phyloP scores from a whole-genome alignment of 306 rosid genomes.

The Lotus japonicus region DNA sequence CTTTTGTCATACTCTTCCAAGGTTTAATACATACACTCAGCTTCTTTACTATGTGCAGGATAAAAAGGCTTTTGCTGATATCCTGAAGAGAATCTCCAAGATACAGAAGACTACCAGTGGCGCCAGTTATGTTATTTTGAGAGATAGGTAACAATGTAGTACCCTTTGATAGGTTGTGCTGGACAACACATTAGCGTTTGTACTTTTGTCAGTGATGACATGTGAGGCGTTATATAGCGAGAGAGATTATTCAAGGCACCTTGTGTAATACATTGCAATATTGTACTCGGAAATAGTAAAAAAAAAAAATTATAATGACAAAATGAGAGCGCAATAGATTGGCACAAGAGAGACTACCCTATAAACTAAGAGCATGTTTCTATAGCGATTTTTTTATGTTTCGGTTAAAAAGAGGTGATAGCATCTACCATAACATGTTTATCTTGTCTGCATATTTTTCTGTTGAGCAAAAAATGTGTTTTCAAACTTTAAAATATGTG shows the following conservation, averaged over 20 bases:
- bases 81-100: constrained; percentile 69
- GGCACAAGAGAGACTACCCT: too few species aligned
- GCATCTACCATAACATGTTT: too few species aligned
- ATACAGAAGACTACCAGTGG: constrained; percentile 54
- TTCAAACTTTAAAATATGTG: too few species aligned
- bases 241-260: not conserved
- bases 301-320: too few species aligned
- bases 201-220: not conserved
- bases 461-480: too few species aligned
- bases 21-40: not conserved
- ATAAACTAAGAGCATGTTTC: too few species aligned
- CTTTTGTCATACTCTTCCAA: not conserved
- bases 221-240: not conserved
- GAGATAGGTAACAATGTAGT: constrained; percentile 32
- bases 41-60: constrained; percentile 48
- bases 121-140: constrained; percentile 57
- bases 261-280: not conserved
- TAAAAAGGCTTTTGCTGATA: constrained; percentile 65
- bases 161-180: not conserved
- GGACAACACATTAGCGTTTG: not conserved
- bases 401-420: too few species aligned
- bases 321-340: not conserved
- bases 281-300: not conserved
- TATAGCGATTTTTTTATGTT: too few species aligned
- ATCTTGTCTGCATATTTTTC: too few species aligned